Base-by-base conservation (phyloP, 2,329 filamentous ascomycete species). In the Botrytis aclada region DNA sequence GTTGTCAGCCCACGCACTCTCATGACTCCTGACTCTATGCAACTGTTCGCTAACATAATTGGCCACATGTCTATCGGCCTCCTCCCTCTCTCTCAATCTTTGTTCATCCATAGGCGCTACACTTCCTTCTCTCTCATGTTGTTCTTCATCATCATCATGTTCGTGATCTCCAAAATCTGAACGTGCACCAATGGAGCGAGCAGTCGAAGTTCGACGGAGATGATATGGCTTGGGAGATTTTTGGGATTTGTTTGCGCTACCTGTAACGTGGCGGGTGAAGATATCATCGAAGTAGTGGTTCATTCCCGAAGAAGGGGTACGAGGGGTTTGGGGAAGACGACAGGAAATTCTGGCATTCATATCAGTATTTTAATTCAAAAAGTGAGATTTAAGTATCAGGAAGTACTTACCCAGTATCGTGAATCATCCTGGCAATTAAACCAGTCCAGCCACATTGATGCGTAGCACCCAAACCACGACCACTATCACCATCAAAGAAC, bases 381-480 rank as follows among this genome's bases (percentile, higher is more conserved):
- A 41, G 4, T 14, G 14, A 29, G 14, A 10, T 7, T 37, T n/a
- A 10, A n/a, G 25, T 18, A 9, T 41, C 25, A 39, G 12, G 37
- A 9, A 72, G 43, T 76, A 84, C 91, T 85, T 90, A 96, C 93
- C 95, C 95, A 77, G 95, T 98, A 80, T 98, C 96, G 79, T 98
- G 95, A 74, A 98, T 98, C 89, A 98, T 93, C 83, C 97, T 95
- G 39, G 95, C 95, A 81, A 98, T 94, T 77, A 98, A 83, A 37
- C 95, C 95, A 54, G 95, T 98, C 95, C 96, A 98, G 67, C 95
- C 95, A 80, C 94, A 97, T 82, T 98, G 96, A 82, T 98, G 96
- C 65, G 91, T 95, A 54, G 95, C 94, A 73, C 95, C 95, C 1
- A 98, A 87, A 25, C 96, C 95, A 77, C 94, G 92, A 22, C 95